These are phyloP conservation scores for Protomyces inouyei DNA, from an alignment of 1,139 yeast genomes.

Conservation along the genomic window DNA sequence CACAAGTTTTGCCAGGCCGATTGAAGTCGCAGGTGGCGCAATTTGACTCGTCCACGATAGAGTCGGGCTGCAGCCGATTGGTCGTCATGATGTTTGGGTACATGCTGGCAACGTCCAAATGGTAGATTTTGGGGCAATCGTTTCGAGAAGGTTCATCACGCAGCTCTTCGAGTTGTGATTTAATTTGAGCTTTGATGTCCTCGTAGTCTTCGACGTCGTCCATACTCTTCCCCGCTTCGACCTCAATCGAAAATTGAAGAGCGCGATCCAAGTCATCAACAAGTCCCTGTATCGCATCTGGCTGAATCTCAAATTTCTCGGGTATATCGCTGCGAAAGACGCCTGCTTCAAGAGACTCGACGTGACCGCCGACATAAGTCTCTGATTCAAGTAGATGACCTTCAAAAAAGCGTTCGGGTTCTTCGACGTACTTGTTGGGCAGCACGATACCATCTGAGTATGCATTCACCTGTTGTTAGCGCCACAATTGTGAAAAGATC, in stretches of 20 bases:
- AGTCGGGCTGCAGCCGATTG: conserved; percentile 94
- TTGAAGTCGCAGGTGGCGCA: conserved; percentile 98
- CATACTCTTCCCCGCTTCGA: conserved; percentile 66
- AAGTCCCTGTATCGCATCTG: conserved; percentile 70
- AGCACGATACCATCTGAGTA: conserved; percentile 68
- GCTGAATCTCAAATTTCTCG: conserved; percentile 69
- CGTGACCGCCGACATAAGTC: conserved; percentile 98
- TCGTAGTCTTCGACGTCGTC: conserved; percentile 77
- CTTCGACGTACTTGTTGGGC: conserved; percentile 92
- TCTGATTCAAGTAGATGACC: conserved; percentile 93
- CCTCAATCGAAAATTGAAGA: conserved; percentile 73
- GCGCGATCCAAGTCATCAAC: conserved; percentile 69
- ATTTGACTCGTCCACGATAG: conserved; percentile 90
- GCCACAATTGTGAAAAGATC: neutral
- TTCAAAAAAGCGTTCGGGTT: conserved; percentile 84
- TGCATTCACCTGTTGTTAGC: conserved; percentile 57
- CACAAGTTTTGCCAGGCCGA: conserved; percentile 90
- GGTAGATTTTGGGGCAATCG: conserved; percentile 86
- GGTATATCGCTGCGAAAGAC: conserved; percentile 88
- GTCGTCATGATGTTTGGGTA: conserved; percentile 98
- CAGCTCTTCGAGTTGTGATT: conserved; percentile 52
- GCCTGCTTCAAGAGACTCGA: conserved; percentile 95
- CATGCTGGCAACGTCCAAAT: conserved; percentile 99
- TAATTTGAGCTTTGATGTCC: conserved; percentile 57
- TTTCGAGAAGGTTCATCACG: conserved; percentile 58